Conservation (phyloP, 2,329 filamentous ascomycete genomes). For the Cordyceps tenuipes region DNA sequence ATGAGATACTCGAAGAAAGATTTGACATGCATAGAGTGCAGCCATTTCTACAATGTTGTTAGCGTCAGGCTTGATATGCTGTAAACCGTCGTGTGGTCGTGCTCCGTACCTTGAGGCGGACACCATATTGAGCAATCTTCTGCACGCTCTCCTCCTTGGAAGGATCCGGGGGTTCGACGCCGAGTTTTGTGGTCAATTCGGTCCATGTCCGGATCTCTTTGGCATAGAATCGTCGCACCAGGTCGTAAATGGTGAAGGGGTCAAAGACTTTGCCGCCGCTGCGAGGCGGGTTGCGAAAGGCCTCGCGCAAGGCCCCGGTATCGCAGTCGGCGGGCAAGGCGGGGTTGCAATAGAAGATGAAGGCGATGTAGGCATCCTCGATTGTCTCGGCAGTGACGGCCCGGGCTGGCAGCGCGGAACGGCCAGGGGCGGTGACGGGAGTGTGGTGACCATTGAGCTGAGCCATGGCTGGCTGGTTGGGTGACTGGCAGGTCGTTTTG, state of each 20-base stretch:
- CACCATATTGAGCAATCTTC: constrained; percentile 91
- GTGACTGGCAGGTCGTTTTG: too few species aligned
- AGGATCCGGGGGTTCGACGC: constrained; percentile 74
- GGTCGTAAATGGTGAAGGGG: constrained; percentile 65
- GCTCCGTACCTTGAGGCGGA: constrained; percentile 68
- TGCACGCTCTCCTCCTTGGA: constrained; percentile 83
- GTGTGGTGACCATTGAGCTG: neutral
- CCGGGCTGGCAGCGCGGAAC: constrained; percentile 50
- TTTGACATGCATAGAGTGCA: constrained; percentile 93
- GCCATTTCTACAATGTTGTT: constrained; percentile 64
- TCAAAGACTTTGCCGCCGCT: constrained; percentile 84
- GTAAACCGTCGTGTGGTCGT: neutral
- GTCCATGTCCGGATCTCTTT: constrained; percentile 92
- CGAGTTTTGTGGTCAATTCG: constrained; percentile 76
- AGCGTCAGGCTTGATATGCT: constrained; percentile 4
- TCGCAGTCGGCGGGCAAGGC: constrained; percentile 59
- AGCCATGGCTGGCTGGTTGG: neutral
- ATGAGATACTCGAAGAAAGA: constrained; percentile 89
- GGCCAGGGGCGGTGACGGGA: constrained; percentile 1
- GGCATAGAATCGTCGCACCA: constrained; percentile 68
- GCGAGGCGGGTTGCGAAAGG: constrained; percentile 71
- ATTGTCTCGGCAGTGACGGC: constrained; percentile 62
- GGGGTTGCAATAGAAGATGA: constrained; percentile 88
- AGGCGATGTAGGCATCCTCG: constrained; percentile 73
- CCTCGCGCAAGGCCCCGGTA: constrained; percentile 61